phyloP scores from a whole-genome alignment of 192 early-diverging fungal genomes.

The Coemansia sp. region DNA sequence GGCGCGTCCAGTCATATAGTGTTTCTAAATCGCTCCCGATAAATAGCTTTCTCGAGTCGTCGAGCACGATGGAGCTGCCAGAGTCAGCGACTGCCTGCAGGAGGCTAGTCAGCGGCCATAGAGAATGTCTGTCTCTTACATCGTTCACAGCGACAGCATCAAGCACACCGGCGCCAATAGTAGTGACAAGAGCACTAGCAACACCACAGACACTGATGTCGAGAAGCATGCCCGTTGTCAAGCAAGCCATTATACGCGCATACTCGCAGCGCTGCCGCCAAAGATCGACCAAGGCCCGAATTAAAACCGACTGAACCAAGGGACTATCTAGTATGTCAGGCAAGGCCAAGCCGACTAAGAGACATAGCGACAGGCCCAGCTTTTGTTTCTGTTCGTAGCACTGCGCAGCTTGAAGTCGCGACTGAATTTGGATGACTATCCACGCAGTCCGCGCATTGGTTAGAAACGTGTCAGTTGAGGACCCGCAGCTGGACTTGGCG shows the following conservation, averaged over 20 bases:
- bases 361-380: slow-evolving; percentile 23
- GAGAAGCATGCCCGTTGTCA: slow-evolving; percentile 13
- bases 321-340: slow-evolving; percentile 20
- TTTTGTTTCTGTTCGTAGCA: slow-evolving; percentile 20
- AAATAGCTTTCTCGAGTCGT: slow-evolving; percentile 9
- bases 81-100: neutral
- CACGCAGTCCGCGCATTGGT: slow-evolving; percentile 23
- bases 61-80: neutral
- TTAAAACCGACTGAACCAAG: slow-evolving; percentile 25
- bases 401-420: slow-evolving; percentile 10
- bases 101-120: slow-evolving; percentile 1
- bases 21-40: slow-evolving; percentile 20
- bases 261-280: slow-evolving; percentile 19
- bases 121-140: neutral
- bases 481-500: neutral
- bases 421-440: slow-evolving; percentile 33
- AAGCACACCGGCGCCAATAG: neutral
- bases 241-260: slow-evolving; percentile 14
- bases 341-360: slow-evolving; percentile 9
- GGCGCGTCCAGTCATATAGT: slow-evolving; percentile 21
- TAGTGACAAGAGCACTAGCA: neutral
- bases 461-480: slow-evolving; percentile 7
- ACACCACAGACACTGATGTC: slow-evolving; percentile 9
- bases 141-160: neutral
- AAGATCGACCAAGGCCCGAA: slow-evolving; percentile 13